Base-by-base conservation (phyloP, 768 basidiomycete genomes). In the Clathrus columnatus region DNA sequence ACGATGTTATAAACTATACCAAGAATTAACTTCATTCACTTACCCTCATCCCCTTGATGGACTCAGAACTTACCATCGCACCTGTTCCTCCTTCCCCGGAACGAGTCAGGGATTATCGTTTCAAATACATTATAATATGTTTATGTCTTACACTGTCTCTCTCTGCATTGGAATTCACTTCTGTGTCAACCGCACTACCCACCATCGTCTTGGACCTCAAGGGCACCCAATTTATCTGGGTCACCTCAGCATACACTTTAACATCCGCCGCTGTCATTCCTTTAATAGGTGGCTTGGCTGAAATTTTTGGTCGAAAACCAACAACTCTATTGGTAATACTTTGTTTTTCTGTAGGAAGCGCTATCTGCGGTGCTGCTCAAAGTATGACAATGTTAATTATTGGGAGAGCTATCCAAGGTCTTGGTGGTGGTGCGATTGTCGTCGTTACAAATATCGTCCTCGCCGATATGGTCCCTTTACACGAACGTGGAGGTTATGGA, bases 381-480 rank as follows among this genome's bases (percentile, higher is more conserved):
- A 65, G 28, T 47, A 67, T 72, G 64, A 61, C 56, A 7, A 65
- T 67, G 61, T 57, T 71, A 1, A 73, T 72, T 36, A 65, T 64
- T 1, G 69, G 69, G 1, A 60, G 72, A 36, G 48, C 61, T 4
- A 53, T 68, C 17, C 67, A 67, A 51, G 67, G 67, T 10, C 41
- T 64, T 14, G 67, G 67, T 17, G 67, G 63, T 6, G 67, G 65
- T 4, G 67, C 62, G 1, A 65, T 68, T 28, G 53, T 63, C 18
- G 56, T 67, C n/a, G 54, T 70, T 2, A 52, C 63, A 11, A 59
- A 61, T 7, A 70, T 69, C 17, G 62, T 71, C 23, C 41, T 72
- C n/a, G 62, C 66, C 0, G 71, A 72, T 52, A 57, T 72, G 1
- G 69, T 71, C 20, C 60, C 70, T 14, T 64, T 71, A 14, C 59